Evolutionary conservation across 2,329 filamentous ascomycete genomes (phyloP).

Genomic region (Xylaria sp.): DNA sequence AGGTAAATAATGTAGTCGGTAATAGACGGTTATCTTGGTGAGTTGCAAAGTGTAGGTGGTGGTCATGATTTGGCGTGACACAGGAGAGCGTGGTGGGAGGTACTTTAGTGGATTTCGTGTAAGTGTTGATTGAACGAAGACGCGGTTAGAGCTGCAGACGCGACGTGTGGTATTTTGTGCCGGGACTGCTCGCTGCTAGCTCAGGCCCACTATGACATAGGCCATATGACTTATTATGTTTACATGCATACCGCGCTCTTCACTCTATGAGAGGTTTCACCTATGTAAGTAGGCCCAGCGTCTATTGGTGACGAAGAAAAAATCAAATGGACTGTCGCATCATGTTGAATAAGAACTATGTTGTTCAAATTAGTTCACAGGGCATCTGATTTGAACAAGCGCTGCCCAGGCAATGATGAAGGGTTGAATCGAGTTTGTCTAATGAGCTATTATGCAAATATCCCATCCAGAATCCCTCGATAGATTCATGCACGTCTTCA

Average conservation of each 20-base stretch:
- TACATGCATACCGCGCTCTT: background rate
- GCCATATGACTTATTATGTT: background rate
- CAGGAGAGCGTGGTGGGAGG: slow-evolving; percentile 15
- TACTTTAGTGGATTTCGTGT: slow-evolving; percentile 34
- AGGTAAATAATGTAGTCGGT: slow-evolving; percentile 24
- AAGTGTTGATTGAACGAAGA: slow-evolving; percentile 41
- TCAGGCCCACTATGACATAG: slow-evolving; percentile 6
- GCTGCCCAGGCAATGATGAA: too few species aligned
- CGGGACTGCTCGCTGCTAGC: slow-evolving; percentile 22
- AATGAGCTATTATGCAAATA: slow-evolving; percentile 20
- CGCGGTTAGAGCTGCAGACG: slow-evolving; percentile 40
- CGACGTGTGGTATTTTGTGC: slow-evolving; percentile 38
- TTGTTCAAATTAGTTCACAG: too few species aligned
- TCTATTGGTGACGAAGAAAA: background rate
- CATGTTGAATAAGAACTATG: too few species aligned
- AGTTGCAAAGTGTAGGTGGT: slow-evolving; percentile 21
- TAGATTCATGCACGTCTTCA: slow-evolving; percentile 17
- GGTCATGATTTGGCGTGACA: slow-evolving; percentile 16
- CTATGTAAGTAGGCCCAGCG: too few species aligned
- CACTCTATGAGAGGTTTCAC: too few species aligned
- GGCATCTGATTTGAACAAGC: too few species aligned
- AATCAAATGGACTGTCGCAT: background rate
- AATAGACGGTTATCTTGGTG: slow-evolving; percentile 13
- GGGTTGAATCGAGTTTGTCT: too few species aligned
- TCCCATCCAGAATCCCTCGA: background rate